These are phyloP conservation scores for Sonneratia alba DNA, from an alignment of 345 rosid genomes.

Conservation along the genomic window DNA sequence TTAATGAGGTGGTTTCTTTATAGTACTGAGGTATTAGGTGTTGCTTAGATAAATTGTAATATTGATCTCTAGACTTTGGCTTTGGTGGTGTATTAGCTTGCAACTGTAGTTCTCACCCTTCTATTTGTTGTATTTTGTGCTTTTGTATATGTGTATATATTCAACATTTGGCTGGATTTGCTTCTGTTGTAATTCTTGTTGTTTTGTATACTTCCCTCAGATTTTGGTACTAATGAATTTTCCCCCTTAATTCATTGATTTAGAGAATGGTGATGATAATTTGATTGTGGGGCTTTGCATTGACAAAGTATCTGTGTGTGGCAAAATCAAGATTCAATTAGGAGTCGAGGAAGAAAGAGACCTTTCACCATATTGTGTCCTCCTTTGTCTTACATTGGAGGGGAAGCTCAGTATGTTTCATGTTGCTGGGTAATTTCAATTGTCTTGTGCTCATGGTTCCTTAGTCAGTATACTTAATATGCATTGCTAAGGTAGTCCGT, in stretches of 20 bases:
- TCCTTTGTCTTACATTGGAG: constrained; percentile 78
- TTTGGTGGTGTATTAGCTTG: background rate
- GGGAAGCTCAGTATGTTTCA: constrained; percentile 78
- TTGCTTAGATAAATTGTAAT: background rate
- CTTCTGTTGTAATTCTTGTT: background rate
- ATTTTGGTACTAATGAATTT: constrained; percentile 8
- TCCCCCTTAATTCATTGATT: constrained; percentile 5
- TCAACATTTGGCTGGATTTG: background rate
- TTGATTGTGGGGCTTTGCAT: constrained; percentile 77
- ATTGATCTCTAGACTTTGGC: background rate
- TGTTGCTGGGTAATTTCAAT: constrained; percentile 58
- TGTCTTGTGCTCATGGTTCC: background rate
- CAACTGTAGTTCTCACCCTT: background rate
- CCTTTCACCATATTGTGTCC: constrained; percentile 60
- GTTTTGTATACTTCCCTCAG: background rate
- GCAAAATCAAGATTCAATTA: constrained; percentile 50
- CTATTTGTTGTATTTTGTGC: background rate
- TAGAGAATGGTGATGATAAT: constrained; percentile 79
- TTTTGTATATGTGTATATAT: background rate
- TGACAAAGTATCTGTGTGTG: constrained; percentile 51
- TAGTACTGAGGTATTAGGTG: background rate
- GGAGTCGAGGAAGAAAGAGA: constrained; percentile 63
- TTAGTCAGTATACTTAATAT: background rate
- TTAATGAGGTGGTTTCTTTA: too few relatives aligned
- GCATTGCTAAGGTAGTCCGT: background rate